Conservation (phyloP, 1,284 basidiomycete genomes). For the Papiliotrema nemorosa region DNA sequence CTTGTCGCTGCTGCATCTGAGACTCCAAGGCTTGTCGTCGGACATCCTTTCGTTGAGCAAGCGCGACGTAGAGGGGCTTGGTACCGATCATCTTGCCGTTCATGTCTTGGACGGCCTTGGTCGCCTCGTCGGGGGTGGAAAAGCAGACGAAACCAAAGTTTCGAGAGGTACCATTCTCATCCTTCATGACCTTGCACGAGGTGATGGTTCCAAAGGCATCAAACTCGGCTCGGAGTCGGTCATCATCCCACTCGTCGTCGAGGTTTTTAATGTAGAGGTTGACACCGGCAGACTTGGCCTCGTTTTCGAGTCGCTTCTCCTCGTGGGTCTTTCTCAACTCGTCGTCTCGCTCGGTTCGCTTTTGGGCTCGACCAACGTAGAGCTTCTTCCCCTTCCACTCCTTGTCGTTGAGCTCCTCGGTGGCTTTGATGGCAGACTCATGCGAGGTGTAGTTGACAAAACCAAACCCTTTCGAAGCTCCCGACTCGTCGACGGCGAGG, state of each 20-base stretch:
- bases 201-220: constrained; percentile 97
- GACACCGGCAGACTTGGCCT: constrained; percentile 97
- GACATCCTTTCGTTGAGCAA: constrained; percentile 97
- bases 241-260: constrained; percentile 85
- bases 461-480: constrained; percentile 89
- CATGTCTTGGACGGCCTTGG: constrained; percentile 99
- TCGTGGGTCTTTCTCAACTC: constrained; percentile 94
- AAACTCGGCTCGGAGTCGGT: constrained; percentile 91
- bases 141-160: constrained; percentile 99
- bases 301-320: constrained; percentile 93
- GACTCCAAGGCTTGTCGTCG: constrained; percentile 98
- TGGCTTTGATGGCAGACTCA: constrained; percentile 86
- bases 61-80: constrained; percentile 97
- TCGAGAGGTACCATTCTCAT: constrained; percentile 73
- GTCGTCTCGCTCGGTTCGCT: constrained; percentile 97
- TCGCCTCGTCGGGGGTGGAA: constrained; percentile 96
- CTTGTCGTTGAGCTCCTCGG: constrained; percentile 83
- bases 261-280: constrained; percentile 99
- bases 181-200: constrained; percentile 98
- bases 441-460: constrained; percentile 97
- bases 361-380: constrained; percentile 95
- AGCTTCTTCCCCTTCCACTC: constrained; percentile 87
- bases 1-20: constrained; percentile 91
- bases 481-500: constrained; percentile 75
- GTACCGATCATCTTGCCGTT: constrained; percentile 99